Conservation (phyloP, 2,329 filamentous ascomycete species). For the Leptographium radiaticola region DNA sequence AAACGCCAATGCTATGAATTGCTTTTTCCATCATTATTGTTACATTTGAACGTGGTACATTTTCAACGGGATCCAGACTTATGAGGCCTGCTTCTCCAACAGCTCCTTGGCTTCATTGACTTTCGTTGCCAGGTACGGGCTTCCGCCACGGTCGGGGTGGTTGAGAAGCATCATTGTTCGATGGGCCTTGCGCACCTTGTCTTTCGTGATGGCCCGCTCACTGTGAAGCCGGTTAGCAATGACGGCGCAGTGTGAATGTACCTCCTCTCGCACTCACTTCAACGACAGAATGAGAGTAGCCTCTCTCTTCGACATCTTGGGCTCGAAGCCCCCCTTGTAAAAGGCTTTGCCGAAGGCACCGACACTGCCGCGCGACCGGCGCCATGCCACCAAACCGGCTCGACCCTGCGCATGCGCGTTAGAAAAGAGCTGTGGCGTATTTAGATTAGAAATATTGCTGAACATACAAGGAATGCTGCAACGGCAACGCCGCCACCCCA, state of each 20-base stretch:
- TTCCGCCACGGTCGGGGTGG: slow-evolving; percentile 93
- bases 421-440: neutral
- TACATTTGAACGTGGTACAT: slow-evolving; percentile 3
- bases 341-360: slow-evolving; percentile 79
- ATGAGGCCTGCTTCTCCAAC: slow-evolving; percentile 53
- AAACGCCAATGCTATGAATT: slow-evolving; percentile 9
- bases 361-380: slow-evolving; percentile 65
- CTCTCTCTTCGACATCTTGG: slow-evolving; percentile 85
- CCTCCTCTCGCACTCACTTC: slow-evolving; percentile 45
- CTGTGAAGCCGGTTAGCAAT: slow-evolving; percentile 29
- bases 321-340: slow-evolving; percentile 98
- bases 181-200: slow-evolving; percentile 91
- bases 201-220: slow-evolving; percentile 77
- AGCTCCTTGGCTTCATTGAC: slow-evolving; percentile 98
- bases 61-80: neutral
- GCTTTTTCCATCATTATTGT: slow-evolving; percentile 1
- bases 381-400: slow-evolving; percentile 79
- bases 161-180: slow-evolving; percentile 93
- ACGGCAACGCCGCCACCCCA: slow-evolving; percentile 49
- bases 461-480: slow-evolving; percentile 48
- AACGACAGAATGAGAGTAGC: slow-evolving; percentile 83
- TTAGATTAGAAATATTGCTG: neutral
- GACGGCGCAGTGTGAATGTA: neutral
- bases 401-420: slow-evolving; percentile 54
- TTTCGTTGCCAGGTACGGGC: slow-evolving; percentile 92